Evolutionary conservation across 2,329 filamentous ascomycete genomes (phyloP), one percentile per base, ranked within the genome.

Genomic region (Penicillium occitanis): DNA sequence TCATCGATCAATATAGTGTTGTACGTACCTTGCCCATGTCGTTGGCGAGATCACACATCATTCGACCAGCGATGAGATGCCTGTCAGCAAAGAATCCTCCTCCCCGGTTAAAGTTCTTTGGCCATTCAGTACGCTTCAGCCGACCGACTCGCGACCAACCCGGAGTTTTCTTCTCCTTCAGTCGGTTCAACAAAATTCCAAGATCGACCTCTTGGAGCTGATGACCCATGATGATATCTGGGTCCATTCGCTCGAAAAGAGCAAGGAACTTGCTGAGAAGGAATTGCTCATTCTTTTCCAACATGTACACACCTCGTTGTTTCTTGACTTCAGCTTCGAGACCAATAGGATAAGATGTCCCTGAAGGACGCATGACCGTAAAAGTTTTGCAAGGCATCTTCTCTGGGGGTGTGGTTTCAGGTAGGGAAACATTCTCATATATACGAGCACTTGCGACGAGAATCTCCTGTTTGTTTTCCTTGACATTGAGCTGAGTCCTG

Each of bases 151-250:
- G 88, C 69, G 96, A 96, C 94, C 95, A 99, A 67, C 93, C 91
- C 17, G 92, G 92, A 0, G 92, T 95, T 78, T 94, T 98, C 79
- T 91, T 93, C 74, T 96, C 91, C 68, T 92, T 88, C 71, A 99
- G 83, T 61, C 95, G 89, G 75, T 88, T 96, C 30, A 99, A 83
- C 11, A 99, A 83, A 65, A 97, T 89, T 71, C 93, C 96, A 76
- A 96, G 96, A 76, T 99, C 95, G 3, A 97, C 93, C 72, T 96
- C 95, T 77, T 99, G 95, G n/a, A 99, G 85, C 73, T 96, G 91
- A 77, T 99, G 94, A 13, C 95, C 95, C 70, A 98, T 85, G 42
- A 99, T 86, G 35, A 97, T 93, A 81, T 99, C 95, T 0, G 95
- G 95, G 73, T 99, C 95, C 68, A 91, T 89, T 35, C 90, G 86